These are phyloP conservation scores for Uncinocarpus reesii DNA, from an alignment of 2,329 filamentous ascomycete species.

Conservation along the genomic window DNA sequence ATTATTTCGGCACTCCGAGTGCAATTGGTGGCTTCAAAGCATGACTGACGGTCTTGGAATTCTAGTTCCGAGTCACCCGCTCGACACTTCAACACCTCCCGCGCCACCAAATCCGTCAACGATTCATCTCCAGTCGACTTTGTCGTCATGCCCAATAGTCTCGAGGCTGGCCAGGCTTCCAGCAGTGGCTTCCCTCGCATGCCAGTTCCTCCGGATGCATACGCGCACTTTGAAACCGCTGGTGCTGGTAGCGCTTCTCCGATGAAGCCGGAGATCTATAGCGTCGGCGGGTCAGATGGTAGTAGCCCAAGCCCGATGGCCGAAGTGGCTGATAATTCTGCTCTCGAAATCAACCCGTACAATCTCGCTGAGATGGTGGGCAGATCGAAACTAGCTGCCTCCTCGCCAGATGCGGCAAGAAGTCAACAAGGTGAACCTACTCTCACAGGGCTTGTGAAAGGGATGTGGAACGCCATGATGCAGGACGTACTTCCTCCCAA, in stretches of 20 bases:
- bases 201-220: slow-evolving; percentile 41
- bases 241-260: slow-evolving; percentile 17
- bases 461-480: slow-evolving; percentile 40
- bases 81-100: slow-evolving; percentile 54
- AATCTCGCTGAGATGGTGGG: slow-evolving; percentile 44
- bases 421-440: slow-evolving; percentile 31
- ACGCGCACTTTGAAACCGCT: slow-evolving; percentile 22
- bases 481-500: slow-evolving; percentile 41
- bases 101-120: slow-evolving; percentile 45
- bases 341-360: slow-evolving; percentile 47
- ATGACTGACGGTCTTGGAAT: not conserved
- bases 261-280: slow-evolving; percentile 50
- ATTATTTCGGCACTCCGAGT: slow-evolving; percentile 14
- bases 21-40: not conserved
- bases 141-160: slow-evolving; percentile 48
- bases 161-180: slow-evolving; percentile 27
- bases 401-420: slow-evolving; percentile 22
- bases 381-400: slow-evolving; percentile 31
- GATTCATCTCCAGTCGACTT: slow-evolving; percentile 55
- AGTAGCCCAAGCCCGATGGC: slow-evolving; percentile 45
- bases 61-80: slow-evolving; percentile 19
- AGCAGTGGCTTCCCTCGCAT: slow-evolving; percentile 34
- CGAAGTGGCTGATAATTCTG: slow-evolving; percentile 49
- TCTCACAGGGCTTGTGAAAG: slow-evolving; percentile 30
- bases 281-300: slow-evolving; percentile 40